These are phyloP conservation scores for Solioccasus polychromus DNA, from an alignment of 768 basidiomycete genomes.

Conservation along the genomic window DNA sequence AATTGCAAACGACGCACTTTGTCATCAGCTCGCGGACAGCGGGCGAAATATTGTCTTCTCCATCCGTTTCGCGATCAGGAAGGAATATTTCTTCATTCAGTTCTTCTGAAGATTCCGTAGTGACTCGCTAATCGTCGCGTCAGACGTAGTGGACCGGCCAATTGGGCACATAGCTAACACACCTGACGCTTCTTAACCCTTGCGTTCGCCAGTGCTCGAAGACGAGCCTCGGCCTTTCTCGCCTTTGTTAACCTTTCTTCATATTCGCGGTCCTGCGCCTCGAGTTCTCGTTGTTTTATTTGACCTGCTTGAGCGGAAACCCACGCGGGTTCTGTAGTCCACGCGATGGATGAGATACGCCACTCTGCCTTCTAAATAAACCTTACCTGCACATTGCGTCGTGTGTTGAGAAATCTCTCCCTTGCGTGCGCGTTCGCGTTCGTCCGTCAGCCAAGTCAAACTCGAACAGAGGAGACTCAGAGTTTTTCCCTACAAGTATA, in stretches of 20 bases:
- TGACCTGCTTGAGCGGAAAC: conserved; percentile 69
- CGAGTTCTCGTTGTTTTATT: conserved; percentile 61
- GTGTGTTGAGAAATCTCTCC: conserved; percentile 49
- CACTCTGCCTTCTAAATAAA: background rate
- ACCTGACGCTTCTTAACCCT: conserved; percentile 63
- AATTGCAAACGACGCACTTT: conserved; percentile 46
- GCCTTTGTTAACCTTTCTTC: conserved; percentile 58
- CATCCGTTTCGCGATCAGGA: conserved; percentile 48
- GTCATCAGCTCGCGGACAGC: conserved; percentile 78
- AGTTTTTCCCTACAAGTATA: conserved; percentile 72
- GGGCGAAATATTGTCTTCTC: conserved; percentile 63
- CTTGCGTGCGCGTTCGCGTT: conserved; percentile 64
- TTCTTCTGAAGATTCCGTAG: conserved; percentile 23
- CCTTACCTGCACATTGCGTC: conserved; percentile 26
- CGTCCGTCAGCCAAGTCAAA: conserved; percentile 72
- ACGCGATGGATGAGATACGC: conserved; percentile 23
- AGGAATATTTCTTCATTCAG: conserved; percentile 69
- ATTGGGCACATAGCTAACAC: conserved; percentile 20
- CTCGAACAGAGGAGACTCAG: conserved; percentile 74
- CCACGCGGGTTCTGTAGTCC: conserved; percentile 62
- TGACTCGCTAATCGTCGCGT: conserved; percentile 24
- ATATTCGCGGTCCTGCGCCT: conserved; percentile 63
- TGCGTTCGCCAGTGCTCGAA: conserved; percentile 52
- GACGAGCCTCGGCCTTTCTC: conserved; percentile 56
- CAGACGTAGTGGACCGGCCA: background rate